phyloP scores from a whole-genome alignment of 2,329 filamentous ascomycete genomes.

The Rutstroemia sydowiana region DNA sequence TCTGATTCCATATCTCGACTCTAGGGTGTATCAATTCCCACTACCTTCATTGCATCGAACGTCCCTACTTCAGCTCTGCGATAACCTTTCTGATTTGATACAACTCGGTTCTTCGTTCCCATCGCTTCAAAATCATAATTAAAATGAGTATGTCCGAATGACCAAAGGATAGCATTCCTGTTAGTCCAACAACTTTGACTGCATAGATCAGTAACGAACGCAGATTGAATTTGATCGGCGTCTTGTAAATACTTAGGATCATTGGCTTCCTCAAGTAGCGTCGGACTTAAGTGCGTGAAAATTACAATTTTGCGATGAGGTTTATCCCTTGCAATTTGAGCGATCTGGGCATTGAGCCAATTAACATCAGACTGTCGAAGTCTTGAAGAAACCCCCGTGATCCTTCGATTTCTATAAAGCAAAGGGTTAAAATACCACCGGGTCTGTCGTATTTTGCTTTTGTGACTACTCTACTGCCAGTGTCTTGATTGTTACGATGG shows the following conservation, averaged over 20 bases:
- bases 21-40: no score
- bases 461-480: no score
- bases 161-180: conserved; percentile 33
- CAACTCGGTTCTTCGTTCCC: conserved; percentile 24
- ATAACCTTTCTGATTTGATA: conserved; percentile 40
- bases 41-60: no score
- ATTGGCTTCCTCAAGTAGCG: conserved; percentile 5
- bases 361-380: conserved; percentile 25
- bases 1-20: no score
- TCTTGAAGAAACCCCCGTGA: no score
- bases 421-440: no score
- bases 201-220: conserved; percentile 47
- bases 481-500: no score
- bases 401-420: conserved; percentile 11
- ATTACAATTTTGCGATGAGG: conserved; percentile 32
- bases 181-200: conserved; percentile 18
- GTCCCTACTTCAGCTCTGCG: no score
- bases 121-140: conserved; percentile 34
- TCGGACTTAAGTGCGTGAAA: conserved; percentile 35
- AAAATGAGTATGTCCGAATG: conserved; percentile 40
- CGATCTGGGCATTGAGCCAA: conserved; percentile 35
- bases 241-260: conserved; percentile 9
- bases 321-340: conserved; percentile 25
- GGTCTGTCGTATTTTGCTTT: no score
- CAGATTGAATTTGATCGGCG: conserved; percentile 29